phyloP scores from a whole-genome alignment of 768 basidiomycete genomes.

The Rhodotorula kratochvilovae region DNA sequence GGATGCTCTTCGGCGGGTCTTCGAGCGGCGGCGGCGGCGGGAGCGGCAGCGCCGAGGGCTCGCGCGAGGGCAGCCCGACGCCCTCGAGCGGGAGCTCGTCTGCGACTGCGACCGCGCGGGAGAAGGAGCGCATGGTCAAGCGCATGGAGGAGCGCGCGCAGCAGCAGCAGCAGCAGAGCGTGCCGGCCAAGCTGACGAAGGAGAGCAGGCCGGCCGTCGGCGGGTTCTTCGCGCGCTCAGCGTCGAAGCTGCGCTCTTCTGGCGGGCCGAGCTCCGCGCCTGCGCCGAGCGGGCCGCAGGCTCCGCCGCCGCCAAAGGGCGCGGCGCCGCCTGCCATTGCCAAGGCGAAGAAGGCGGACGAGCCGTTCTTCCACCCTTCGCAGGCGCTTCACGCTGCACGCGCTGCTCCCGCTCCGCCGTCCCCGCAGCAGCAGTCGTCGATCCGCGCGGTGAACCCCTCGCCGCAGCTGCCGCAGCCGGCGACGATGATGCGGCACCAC shows the following conservation, averaged over 20 bases:
- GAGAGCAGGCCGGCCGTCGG: neutral
- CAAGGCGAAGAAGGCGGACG: slow-evolving; percentile 8
- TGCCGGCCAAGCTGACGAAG: neutral
- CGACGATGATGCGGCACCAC: neutral
- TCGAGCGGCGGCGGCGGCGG: neutral
- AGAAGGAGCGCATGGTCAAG: slow-evolving; percentile 1
- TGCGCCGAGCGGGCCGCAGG: neutral
- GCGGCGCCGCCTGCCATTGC: neutral
- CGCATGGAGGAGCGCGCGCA: neutral
- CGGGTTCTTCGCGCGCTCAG: neutral
- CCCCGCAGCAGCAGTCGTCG: slow-evolving; percentile 2
- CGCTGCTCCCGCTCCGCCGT: neutral
- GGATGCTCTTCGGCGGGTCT: slow-evolving; percentile 8
- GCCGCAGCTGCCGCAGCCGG: neutral
- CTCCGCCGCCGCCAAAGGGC: neutral
- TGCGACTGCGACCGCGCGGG: neutral
- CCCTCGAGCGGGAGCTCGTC: neutral
- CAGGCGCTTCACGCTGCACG: neutral
- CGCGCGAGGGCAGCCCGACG: neutral
- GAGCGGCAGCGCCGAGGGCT: neutral
- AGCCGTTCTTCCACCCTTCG: slow-evolving; percentile 17
- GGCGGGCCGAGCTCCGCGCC: neutral
- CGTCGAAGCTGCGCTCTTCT: neutral
- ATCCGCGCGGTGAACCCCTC: slow-evolving; percentile 18
- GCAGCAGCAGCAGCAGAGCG: neutral